Conservation (phyloP, 345 rosid genomes). For the Linum usitatissimum region DNA sequence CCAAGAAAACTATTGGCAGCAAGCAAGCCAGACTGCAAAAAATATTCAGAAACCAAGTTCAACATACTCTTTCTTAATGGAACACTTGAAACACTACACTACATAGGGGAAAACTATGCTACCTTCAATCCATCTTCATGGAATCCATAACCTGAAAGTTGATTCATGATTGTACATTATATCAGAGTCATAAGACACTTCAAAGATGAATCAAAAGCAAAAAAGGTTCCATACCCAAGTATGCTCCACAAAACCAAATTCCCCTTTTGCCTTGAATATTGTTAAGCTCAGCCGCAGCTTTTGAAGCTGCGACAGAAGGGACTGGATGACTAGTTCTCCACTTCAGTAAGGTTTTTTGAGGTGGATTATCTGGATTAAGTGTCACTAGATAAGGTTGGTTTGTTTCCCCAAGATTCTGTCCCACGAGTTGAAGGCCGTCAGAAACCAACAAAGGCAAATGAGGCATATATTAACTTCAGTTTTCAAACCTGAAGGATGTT, state of each 20-base stretch:
- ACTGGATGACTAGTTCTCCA: slow-evolving; percentile 88
- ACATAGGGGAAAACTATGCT: slow-evolving; percentile 3
- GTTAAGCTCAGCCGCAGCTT: slow-evolving; percentile 64
- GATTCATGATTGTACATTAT: background rate
- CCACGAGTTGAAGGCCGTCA: slow-evolving; percentile 11
- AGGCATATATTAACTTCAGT: background rate
- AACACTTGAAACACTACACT: too few species aligned
- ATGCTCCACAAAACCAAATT: slow-evolving; percentile 92
- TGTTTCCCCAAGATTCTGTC: slow-evolving; percentile 70
- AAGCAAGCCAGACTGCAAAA: slow-evolving; percentile 57
- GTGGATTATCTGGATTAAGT: slow-evolving; percentile 56
- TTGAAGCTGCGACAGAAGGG: slow-evolving; percentile 78
- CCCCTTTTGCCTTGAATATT: slow-evolving; percentile 74
- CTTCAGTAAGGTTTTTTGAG: slow-evolving; percentile 56
- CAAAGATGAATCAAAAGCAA: background rate
- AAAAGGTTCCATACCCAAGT: slow-evolving; percentile 38
- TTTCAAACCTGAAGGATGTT: slow-evolving; percentile 76
- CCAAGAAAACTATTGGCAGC: slow-evolving; percentile 65
- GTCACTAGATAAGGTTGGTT: slow-evolving; percentile 61
- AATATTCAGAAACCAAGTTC: background rate
- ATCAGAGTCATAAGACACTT: background rate
- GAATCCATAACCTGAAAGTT: slow-evolving; percentile 78
- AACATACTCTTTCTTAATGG: background rate
- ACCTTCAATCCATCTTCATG: slow-evolving; percentile 94
- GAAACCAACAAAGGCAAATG: slow-evolving; percentile 3